Evolutionary conservation across 2,329 filamentous ascomycete species (phyloP).

Genomic region (Chaetomiaceae sp.): DNA sequence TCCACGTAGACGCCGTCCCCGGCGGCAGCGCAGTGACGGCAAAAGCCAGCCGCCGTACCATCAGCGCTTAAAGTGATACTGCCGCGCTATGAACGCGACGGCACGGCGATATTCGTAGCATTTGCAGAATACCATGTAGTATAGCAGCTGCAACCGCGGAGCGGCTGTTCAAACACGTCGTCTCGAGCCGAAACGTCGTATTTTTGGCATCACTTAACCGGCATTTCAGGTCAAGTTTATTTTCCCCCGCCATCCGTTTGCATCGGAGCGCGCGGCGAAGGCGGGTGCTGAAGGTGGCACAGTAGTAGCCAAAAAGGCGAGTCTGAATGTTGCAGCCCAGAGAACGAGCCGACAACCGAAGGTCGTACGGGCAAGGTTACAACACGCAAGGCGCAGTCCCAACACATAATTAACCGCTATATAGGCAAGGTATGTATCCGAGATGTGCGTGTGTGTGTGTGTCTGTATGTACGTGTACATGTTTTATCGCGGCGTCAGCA

Average conservation of each 20-base stretch:
- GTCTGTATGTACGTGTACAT: neutral
- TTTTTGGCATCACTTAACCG: slow-evolving; percentile 7
- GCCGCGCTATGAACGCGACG: neutral
- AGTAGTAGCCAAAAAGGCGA: slow-evolving; percentile 10
- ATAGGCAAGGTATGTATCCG: slow-evolving; percentile 1
- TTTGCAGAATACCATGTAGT: no score
- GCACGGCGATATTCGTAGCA: no score
- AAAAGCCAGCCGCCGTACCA: slow-evolving; percentile 8
- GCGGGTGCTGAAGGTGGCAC: slow-evolving; percentile 21
- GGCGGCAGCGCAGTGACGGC: neutral
- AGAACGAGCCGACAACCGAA: slow-evolving; percentile 9
- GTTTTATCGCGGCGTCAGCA: neutral
- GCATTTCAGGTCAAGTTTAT: neutral
- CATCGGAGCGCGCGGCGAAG: slow-evolving; percentile 4
- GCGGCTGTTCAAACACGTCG: slow-evolving; percentile 8
- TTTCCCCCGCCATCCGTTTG: slow-evolving; percentile 1
- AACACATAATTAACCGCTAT: slow-evolving; percentile 4
- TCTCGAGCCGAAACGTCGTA: slow-evolving; percentile 3
- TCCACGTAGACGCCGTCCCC: neutral
- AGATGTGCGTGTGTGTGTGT: neutral
- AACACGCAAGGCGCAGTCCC: neutral
- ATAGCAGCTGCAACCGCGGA: slow-evolving; percentile 3
- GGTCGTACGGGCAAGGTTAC: neutral
- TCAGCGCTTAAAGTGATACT: slow-evolving; percentile 12
- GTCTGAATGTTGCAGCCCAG: neutral